Base-by-base conservation (phyloP, 2,329 filamentous ascomycete species). In the Colletotrichum brevisporum region DNA sequence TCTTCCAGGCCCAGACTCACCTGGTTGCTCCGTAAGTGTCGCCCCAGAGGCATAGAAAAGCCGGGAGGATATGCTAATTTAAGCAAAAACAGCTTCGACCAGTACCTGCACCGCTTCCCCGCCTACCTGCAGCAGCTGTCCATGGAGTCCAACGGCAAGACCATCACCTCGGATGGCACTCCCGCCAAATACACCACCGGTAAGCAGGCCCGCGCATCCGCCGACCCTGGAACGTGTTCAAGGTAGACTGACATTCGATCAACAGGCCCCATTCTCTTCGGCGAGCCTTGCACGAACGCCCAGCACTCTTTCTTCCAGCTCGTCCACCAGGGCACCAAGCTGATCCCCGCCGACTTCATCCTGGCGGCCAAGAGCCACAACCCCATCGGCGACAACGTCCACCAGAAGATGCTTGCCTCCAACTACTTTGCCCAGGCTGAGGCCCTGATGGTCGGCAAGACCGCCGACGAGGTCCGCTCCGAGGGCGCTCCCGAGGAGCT, bases 241-340 rank as follows among this genome's bases (percentile, higher is more conserved):
- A 21, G 50, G 10, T 27, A 51, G 31, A 48, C 69, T 71, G 27
- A 71, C 64, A 54, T 8, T 54, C 50, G 10, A 21, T 50, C 24
- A 5, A 6, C 43, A 84, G 83, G 96, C 56, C 90, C 96, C 63
- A 95, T 99, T 79, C 86, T 99, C 72, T 99, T 99, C 80, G 96
- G 96, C 78, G 96, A 99, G 88, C 96, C 96, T 62, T 97, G 94
- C 83, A 99, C 96, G 81, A 99, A 99, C 80, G 96, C 96, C 52
- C 96, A 99, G 86, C 96, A 99, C 89, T 98, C 96, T 71, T 99
- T 99, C 91, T 99, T 97, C 92, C 96, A 99, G 89, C 92, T 99
- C 55, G 91, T 99, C 69, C 96, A 99, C 88, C 96, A 99, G 84
- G 96, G 96, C 77, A 99, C 96, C 76, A 98, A 98, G 90, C 91